Conservation (phyloP, 2,329 filamentous ascomycete species). For the Claviceps citrina region DNA sequence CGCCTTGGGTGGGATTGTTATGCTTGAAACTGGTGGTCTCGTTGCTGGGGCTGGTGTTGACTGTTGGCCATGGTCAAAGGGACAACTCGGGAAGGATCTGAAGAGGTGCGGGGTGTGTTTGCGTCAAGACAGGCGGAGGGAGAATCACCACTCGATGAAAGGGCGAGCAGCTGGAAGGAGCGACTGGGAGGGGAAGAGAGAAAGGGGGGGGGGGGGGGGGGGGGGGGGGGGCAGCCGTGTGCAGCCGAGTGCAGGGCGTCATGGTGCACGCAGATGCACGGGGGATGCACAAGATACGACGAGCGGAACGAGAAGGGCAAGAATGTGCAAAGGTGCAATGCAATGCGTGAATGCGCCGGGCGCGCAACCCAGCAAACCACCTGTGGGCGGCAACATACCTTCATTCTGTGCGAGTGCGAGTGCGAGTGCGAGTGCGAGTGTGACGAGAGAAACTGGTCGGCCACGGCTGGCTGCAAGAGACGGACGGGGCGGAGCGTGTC, state of each 20-base stretch:
- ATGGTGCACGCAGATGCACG: neutral
- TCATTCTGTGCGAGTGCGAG: slow-evolving; percentile 23
- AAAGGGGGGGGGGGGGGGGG: neutral
- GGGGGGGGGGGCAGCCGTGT: neutral
- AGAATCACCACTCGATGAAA: neutral
- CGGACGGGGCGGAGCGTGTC: no score
- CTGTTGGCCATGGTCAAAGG: neutral
- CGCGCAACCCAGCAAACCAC: neutral
- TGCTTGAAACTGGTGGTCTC: neutral
- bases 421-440: slow-evolving; percentile 2
- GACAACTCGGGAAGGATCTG: neutral
- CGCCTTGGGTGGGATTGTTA: neutral
- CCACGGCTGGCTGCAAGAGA: no score
- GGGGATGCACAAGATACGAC: slow-evolving; percentile 2
- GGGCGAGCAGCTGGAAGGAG: slow-evolving; percentile 8
- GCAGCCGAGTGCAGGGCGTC: neutral
- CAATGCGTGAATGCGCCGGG: neutral
- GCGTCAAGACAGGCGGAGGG: neutral
- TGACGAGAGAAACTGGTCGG: neutral
- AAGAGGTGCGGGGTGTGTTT: neutral
- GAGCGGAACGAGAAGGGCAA: neutral
- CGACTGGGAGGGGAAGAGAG: slow-evolving; percentile 1
- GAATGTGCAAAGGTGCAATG: neutral
- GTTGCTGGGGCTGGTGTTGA: neutral
- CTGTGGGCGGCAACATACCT: slow-evolving; percentile 11